phyloP scores from a whole-genome alignment of 148 eudicot genomes.

The Euryodendron excelsum region DNA sequence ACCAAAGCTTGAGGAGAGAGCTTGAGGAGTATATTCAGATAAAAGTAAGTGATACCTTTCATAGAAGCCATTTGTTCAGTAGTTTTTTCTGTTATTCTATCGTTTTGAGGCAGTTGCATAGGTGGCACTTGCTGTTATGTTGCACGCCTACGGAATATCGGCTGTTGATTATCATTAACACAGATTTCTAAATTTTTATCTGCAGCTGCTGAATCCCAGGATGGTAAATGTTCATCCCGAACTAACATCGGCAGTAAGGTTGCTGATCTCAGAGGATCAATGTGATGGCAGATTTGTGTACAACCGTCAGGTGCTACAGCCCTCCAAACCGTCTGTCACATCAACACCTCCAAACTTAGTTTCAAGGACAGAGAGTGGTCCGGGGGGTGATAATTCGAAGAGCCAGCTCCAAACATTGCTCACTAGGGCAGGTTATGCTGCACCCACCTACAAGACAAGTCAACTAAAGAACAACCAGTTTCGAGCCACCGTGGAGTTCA shows the following conservation, averaged over 20 bases:
- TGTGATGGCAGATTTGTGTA: constrained; percentile 75
- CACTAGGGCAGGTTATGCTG: constrained; percentile 67
- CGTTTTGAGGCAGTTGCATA: neutral
- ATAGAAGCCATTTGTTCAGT: neutral
- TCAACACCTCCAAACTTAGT: constrained; percentile 30
- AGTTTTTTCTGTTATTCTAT: neutral
- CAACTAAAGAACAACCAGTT: constrained; percentile 72
- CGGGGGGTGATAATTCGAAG: constrained; percentile 95
- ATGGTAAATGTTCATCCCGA: constrained; percentile 55
- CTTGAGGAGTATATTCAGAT: constrained; percentile 72
- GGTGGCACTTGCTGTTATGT: neutral
- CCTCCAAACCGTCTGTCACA: constrained; percentile 36
- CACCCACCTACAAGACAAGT: constrained; percentile 65
- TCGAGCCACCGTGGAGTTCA: constrained; percentile 68
- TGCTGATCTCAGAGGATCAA: constrained; percentile 64
- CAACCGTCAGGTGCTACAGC: constrained; percentile 47
- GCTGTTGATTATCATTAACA: neutral
- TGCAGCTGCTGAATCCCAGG: constrained; percentile 80
- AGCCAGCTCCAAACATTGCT: constrained; percentile 86
- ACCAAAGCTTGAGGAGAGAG: constrained; percentile 70
- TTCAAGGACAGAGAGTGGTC: constrained; percentile 69
- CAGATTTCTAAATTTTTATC: neutral
- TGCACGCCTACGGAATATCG: neutral
- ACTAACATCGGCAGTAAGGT: constrained; percentile 65
- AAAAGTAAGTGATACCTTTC: constrained; percentile 50